Evolutionary conservation across 495 filamentous ascomycete species (phyloP), one percentile per base, ranked within the genome.

Genomic region (Viridothelium virens): DNA sequence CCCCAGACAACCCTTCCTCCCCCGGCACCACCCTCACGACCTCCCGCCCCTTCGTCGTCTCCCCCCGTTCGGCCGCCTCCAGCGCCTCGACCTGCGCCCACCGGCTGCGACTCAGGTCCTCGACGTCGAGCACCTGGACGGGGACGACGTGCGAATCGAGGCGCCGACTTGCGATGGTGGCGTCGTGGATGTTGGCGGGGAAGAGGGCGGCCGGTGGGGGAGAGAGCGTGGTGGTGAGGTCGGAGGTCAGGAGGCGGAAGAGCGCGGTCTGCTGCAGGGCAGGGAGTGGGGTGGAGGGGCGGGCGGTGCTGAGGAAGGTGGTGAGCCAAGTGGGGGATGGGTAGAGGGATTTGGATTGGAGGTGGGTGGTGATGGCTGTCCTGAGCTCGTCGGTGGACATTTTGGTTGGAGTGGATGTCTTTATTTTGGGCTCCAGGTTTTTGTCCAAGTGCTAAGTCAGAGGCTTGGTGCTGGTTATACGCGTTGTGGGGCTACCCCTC

Each of bases 41-140:
- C 75, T 97, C 90, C 6, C 91, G 74, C 1, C 94, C 94, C 36
- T 87, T 83, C 10, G 87, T 90, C 44, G 83, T 84, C 75, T 97
- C 94, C 2, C 93, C 93, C 7, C 92, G 82, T 74, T 92, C 89
- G 9, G 85, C 78, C 56, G 89, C 86, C 75, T 98, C 94, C 34
- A 97, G 81, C 31, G 85, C 85, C 70, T 97, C 92, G 47, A 96
- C 84, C 71, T 96, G 90, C 70, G 88, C 86, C 89, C 91, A 92
- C 31, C 87, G 80, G 70, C 87, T 89, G 14, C 82, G 82, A 14
- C 86, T 82, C 48, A 97, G 80, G 71, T 96, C 92, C 71, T 92
- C 89, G 18, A 97, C 82, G 59, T 91, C 91, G 0, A 96, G 75
- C 0, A 97, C 85, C 74, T 98, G 94, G 5, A 94, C 87, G 0